Base-by-base conservation (phyloP, 2,329 filamentous ascomycete genomes). In the Alternaria incomplexa region DNA sequence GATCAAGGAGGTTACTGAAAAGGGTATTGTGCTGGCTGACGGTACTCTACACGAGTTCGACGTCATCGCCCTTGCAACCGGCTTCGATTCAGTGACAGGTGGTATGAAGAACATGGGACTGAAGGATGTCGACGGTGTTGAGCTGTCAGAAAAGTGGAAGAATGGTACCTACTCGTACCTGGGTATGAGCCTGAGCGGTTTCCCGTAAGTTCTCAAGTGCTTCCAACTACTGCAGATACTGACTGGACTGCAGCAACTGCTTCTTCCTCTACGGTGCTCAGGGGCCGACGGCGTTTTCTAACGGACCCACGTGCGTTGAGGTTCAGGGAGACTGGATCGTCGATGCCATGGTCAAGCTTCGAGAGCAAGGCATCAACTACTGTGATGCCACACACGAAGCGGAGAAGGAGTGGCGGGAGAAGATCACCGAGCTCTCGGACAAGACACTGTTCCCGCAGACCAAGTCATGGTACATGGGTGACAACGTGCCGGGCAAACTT, bases 261-360 rank as follows among this genome's bases (percentile, higher is more conserved):
- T 82, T 83, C 73, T 80, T 81, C 75, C 70, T 83, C 12, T 84
- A 84, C 66, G 82, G 82, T 3, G 78, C 82, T 5, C 83, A 84
- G 60, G 82, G 81, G 0, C 82, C 82, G 0, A 84, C 82, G 0
- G 82, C 82, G 3, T 83, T 83, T 69, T 79, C 76, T 56, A 84
- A 84, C 54, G 82, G 82, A 0, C 82, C 82, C 3, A 81, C 76
- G 28, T 83, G 81, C 63, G 75, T 83, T 22, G 81, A 84, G 62
- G 74, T 77, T 5, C 82, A 84, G 66, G 80, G 78, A 13, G 80
- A 84, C 51, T 84, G 80, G 74, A 81, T 84, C 36, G 79, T 82
- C 30, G 80, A 82, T 53, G 75, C 77, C 10, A 80, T 84, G 63
- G 75, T 76, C 50, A 79, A 78, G 69, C 64, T 79, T 9, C 71